Base-by-base conservation (phyloP, 192 early-diverging fungal genomes). In the Geranomyces variabilis region DNA sequence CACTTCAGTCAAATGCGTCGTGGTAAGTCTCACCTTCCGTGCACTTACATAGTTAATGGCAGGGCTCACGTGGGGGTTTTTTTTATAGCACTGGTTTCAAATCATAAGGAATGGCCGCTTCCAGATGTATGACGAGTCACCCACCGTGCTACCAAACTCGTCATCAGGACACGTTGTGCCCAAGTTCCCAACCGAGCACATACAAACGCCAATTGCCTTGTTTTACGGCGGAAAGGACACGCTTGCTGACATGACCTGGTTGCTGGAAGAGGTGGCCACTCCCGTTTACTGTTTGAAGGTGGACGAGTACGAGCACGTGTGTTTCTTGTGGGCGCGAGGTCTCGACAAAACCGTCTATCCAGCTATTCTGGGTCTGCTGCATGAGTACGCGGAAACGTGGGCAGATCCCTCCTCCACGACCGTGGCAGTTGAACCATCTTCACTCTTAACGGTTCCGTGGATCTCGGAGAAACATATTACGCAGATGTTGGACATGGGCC, bases 81-180 rank as follows among this genome's bases (percentile, higher is more conserved):
- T n/a, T n/a, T 41, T 41, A 7, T 10, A 41, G 36, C 94, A 94
- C 73, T 95, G 93, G 93, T 95, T 97, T 81, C 95, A 97, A 81
- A 97, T 97, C 66, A 95, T 97, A 48, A 80, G 93, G 22, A 89
- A 89, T 22, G 88, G 89, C 12, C 82, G 83, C 28, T 90, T 97
- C 47, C 94, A 96, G 55, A 95, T 95, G 93, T 97, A 93, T 68
- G 94, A 97, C 69, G 95, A 97, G 26, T 81, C 87, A 8, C 90
- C 93, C 53, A 81, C 76, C 69, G 78, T 81, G 44, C 72, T 89
- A 17, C 82, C 88, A 0, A 84, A 75, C 14, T 74, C 80, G 1
- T 73, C 70, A n/a, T 73, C 73, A 48, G 86, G 87, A 29, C 86
- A 93, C 66, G 80, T 75, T 41, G 87, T 90, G 41, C 92, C 87